Base-by-base conservation (phyloP, 495 filamentous ascomycete species). In the Aspergillus panamensis region DNA sequence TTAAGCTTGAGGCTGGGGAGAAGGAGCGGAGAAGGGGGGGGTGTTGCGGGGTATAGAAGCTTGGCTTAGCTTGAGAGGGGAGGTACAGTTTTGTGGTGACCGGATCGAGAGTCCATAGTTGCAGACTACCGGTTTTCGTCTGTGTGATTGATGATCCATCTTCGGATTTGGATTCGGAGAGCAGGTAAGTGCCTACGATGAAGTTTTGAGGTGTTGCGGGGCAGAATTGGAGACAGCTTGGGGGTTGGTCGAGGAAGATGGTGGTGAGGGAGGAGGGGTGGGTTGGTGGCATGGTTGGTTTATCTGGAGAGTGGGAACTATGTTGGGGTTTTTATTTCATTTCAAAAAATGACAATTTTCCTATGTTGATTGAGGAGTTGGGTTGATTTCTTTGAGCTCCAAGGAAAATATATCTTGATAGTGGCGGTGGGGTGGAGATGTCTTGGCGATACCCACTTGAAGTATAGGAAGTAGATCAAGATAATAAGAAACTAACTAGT, bases 201-300 rank as follows among this genome's bases (percentile, higher is more conserved):
- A 96, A 86, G 62, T 84, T 84, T 8, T 86, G 74, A 7, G 84
- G 82, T 37, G 83, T 63, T 6, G 70, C 65, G 0, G 87, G 88
- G 53, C 84, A 88, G 68, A 96, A 93, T 59, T 92, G 87, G 13
- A 96, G 75, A 68, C 91, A 96, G 67, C 90, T 91, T 2, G 92
- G 92, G 10, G 90, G 92, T 29, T 80, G 71, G 52, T 83, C 76
- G 14, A 82, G 62, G 57, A 71, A 74, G 45, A 74, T 61, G 3
- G 76, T 77, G 5, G 64, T 72, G 30, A 48, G 53, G 8, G 74
- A 77, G 21, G 66, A 40, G 12, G 73, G 70, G 10, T 59, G 57
- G 53, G 71, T 69, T 0, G 33, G 30, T 8, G 43, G 8, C 51
- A 35, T 45, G 42, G 43, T 51, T 14, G 2, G 25, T 5, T 3